These are phyloP conservation scores for Xylaria intraflava DNA, from an alignment of 495 filamentous ascomycete genomes.

Conservation along the genomic window DNA sequence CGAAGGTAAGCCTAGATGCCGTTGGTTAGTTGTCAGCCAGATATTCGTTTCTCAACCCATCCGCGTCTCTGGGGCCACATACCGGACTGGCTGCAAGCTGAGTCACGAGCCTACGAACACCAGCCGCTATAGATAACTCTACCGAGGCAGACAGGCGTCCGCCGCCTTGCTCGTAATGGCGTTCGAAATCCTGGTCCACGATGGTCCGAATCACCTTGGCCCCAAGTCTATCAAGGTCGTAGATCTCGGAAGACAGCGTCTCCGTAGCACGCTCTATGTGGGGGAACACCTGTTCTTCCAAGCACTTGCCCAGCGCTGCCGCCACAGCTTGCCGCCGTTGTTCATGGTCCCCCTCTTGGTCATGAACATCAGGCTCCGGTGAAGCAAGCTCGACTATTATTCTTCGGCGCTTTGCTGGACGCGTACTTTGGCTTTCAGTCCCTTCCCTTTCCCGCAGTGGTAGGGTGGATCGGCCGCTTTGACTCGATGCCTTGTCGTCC, in stretches of 20 bases:
- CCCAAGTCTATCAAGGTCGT: conserved; percentile 22
- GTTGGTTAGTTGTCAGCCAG: neutral
- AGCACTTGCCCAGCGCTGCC: conserved; percentile 18
- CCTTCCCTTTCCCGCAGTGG: neutral
- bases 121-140: conserved; percentile 11
- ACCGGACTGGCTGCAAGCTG: conserved; percentile 13
- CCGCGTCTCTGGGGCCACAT: neutral
- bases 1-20: conserved; percentile 16
- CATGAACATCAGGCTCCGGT: neutral
- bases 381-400: neutral
- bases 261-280: conserved; percentile 23
- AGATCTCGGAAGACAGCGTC: conserved; percentile 13
- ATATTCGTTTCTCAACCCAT: neutral
- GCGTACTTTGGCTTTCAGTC: neutral
- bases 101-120: conserved; percentile 13
- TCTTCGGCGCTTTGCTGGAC: neutral
- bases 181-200: conserved; percentile 18
- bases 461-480: neutral
- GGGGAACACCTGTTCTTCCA: conserved; percentile 32
- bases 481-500: neutral
- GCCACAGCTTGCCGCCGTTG: neutral
- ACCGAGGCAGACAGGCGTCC: conserved; percentile 11
- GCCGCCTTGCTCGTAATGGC: conserved; percentile 13
- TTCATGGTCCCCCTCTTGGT: neutral
- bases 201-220: conserved; percentile 17